phyloP scores from a whole-genome alignment of 768 basidiomycete species.

The Cyathus striatus region DNA sequence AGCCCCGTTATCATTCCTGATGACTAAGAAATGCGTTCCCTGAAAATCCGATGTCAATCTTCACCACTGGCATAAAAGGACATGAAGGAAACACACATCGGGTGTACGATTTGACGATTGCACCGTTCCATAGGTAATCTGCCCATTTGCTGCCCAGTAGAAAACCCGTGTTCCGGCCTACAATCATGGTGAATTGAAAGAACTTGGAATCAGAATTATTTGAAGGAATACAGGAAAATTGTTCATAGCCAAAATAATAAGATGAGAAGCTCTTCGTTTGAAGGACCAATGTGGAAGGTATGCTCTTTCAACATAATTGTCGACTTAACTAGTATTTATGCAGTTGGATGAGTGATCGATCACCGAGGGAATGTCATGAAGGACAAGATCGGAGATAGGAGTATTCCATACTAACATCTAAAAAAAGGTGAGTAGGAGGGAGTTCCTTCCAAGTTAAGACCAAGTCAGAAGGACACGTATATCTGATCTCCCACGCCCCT shows the following conservation, averaged over 20 bases:
- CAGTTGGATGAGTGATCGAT: background rate
- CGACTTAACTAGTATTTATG: slow-evolving; percentile 7
- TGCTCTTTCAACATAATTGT: slow-evolving; percentile 5
- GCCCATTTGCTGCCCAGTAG: slow-evolving; percentile 55
- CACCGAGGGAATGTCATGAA: background rate
- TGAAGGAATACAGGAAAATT: slow-evolving; percentile 57
- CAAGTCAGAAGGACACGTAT: too few species aligned
- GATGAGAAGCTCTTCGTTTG: slow-evolving; percentile 11
- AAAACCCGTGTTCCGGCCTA: slow-evolving; percentile 63
- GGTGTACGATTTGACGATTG: slow-evolving; percentile 43
- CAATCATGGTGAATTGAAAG: too few species aligned
- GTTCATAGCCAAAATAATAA: slow-evolving; percentile 75
- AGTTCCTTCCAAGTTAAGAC: too few species aligned
- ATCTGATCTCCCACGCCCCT: too few species aligned
- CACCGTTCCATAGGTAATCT: slow-evolving; percentile 58
- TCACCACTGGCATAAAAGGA: slow-evolving; percentile 4
- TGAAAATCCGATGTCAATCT: slow-evolving; percentile 18
- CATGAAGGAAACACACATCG: slow-evolving; percentile 41
- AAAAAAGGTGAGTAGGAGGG: too few species aligned
- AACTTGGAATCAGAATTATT: too few species aligned
- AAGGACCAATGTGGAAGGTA: slow-evolving; percentile 5
- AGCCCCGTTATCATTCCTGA: slow-evolving; percentile 43
- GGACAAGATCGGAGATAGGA: slow-evolving; percentile 2
- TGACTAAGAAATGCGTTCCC: slow-evolving; percentile 58
- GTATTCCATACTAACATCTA: background rate